Percentiles rank a stretch among this genome's conserved stretches.
These are phyloP conservation scores for Vigna radiata DNA, from an alignment of 306 rosid species.

Conservation along the genomic window DNA sequence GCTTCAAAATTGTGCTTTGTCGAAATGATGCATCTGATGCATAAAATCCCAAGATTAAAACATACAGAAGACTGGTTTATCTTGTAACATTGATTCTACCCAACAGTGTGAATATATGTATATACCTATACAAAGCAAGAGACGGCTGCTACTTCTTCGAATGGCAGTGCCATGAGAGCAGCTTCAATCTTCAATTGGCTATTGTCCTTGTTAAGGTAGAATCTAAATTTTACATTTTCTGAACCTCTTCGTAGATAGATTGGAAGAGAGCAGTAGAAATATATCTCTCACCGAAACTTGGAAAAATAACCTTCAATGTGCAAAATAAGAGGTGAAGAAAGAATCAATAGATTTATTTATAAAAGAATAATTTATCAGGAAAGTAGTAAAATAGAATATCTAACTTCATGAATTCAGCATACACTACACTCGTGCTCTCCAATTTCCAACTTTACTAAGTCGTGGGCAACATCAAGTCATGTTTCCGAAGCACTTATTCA, in stretches of 20 bases:
- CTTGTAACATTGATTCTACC: slow-evolving; percentile 24
- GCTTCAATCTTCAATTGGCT: slow-evolving; percentile 42
- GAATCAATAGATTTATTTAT: slow-evolving; percentile 29
- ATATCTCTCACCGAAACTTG: slow-evolving; percentile 95
- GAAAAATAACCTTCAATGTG: slow-evolving; percentile 74
- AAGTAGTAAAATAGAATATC: slow-evolving; percentile 20
- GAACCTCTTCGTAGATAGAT: slow-evolving; percentile 76
- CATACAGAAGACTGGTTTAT: neutral
- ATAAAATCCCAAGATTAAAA: slow-evolving; percentile 24
- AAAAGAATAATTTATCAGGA: slow-evolving; percentile 14
- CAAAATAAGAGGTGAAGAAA: slow-evolving; percentile 15
- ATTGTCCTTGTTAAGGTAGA: slow-evolving; percentile 24
- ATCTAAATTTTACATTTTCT: slow-evolving; percentile 54
- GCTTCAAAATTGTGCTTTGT: slow-evolving; percentile 37
- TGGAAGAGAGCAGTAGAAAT: slow-evolving; percentile 78
- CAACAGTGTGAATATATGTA: slow-evolving; percentile 22
- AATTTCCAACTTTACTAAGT: slow-evolving; percentile 17
- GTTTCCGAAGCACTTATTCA: slow-evolving; percentile 16
- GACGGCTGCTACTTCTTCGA: slow-evolving; percentile 44
- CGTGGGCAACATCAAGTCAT: slow-evolving; percentile 1
- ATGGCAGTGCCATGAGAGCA: slow-evolving; percentile 32
- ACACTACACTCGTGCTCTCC: neutral
- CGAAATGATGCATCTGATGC: slow-evolving; percentile 42
- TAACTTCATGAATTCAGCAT: slow-evolving; percentile 12
- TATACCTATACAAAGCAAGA: slow-evolving; percentile 46